Conservation (phyloP, 306 rosid genomes). For the Senna tora region DNA sequence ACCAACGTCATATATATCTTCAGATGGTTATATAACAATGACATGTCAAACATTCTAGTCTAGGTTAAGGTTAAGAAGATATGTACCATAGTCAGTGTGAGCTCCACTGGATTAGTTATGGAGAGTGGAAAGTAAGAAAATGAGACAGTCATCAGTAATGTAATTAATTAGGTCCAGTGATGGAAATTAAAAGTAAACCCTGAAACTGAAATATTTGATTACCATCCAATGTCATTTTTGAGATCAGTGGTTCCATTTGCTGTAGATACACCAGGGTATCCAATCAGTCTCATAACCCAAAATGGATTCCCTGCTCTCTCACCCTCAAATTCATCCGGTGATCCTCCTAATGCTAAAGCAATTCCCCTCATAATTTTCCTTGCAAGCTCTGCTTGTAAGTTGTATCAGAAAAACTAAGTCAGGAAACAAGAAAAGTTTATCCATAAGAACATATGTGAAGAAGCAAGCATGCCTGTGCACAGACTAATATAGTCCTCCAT, state of each 20-base stretch:
- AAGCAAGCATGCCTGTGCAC: slow-evolving; percentile 71
- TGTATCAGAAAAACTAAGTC: slow-evolving; percentile 33
- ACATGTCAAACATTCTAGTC: slow-evolving; percentile 26
- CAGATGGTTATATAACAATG: slow-evolving; percentile 32
- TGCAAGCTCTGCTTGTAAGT: slow-evolving; percentile 79
- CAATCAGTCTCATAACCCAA: slow-evolving; percentile 85
- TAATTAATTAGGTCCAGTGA: slow-evolving; percentile 29
- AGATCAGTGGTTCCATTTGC: slow-evolving; percentile 42
- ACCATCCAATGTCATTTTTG: slow-evolving; percentile 84
- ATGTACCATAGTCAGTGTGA: slow-evolving; percentile 31
- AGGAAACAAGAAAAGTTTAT: not conserved
- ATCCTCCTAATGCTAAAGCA: slow-evolving; percentile 84
- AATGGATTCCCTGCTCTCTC: slow-evolving; percentile 90
- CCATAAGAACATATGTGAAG: not conserved
- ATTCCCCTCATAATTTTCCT: slow-evolving; percentile 86
- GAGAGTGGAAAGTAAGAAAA: slow-evolving; percentile 32
- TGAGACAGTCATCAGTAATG: slow-evolving; percentile 39
- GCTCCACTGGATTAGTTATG: slow-evolving; percentile 28
- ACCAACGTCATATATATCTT: slow-evolving; percentile 7
- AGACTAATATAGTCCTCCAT: slow-evolving; percentile 80
- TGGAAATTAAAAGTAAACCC: slow-evolving; percentile 16
- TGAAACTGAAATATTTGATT: slow-evolving; percentile 30
- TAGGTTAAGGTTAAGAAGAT: slow-evolving; percentile 28
- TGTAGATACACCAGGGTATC: slow-evolving; percentile 66
- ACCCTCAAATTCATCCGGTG: slow-evolving; percentile 90